phyloP scores from a whole-genome alignment of 1,139 yeast genomes.

The Lodderomyces oxycetoniae region DNA sequence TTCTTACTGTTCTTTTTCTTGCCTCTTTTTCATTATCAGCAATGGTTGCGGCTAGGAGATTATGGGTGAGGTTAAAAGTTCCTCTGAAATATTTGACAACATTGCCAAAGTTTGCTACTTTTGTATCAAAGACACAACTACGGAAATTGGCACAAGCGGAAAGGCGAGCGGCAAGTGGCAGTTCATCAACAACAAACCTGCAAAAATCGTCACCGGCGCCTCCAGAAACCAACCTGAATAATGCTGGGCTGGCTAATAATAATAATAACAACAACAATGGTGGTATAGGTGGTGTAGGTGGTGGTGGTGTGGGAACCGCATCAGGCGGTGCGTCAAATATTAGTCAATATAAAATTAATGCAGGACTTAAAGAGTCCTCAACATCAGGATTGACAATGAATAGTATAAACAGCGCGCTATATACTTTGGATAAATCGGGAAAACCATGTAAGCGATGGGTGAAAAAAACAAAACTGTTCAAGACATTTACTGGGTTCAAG shows the following conservation, averaged over 20 bases:
- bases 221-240: slow-evolving; percentile 2
- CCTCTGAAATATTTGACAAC: slow-evolving; percentile 28
- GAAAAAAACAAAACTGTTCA: slow-evolving; percentile 42
- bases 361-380: slow-evolving; percentile 40
- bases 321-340: slow-evolving; percentile 11
- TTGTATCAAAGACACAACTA: slow-evolving; percentile 27
- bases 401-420: slow-evolving; percentile 24
- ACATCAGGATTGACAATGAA: slow-evolving; percentile 44
- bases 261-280: slow-evolving; percentile 1
- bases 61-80: slow-evolving; percentile 31
- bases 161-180: slow-evolving; percentile 18
- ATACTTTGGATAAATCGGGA: slow-evolving; percentile 45
- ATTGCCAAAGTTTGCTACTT: slow-evolving; percentile 33
- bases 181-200: slow-evolving; percentile 13
- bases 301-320: slow-evolving; percentile 8
- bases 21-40: slow-evolving; percentile 1
- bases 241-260: neutral
- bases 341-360: slow-evolving; percentile 31
- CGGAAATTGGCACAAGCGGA: slow-evolving; percentile 30
- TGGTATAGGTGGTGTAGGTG: slow-evolving; percentile 15
- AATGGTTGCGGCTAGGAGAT: slow-evolving; percentile 33
- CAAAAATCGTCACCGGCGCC: slow-evolving; percentile 16
- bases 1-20: neutral
- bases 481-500: slow-evolving; percentile 58
- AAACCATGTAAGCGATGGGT: slow-evolving; percentile 50